phyloP scores from a whole-genome alignment of 345 rosid species.

The Physaria fendleri region DNA sequence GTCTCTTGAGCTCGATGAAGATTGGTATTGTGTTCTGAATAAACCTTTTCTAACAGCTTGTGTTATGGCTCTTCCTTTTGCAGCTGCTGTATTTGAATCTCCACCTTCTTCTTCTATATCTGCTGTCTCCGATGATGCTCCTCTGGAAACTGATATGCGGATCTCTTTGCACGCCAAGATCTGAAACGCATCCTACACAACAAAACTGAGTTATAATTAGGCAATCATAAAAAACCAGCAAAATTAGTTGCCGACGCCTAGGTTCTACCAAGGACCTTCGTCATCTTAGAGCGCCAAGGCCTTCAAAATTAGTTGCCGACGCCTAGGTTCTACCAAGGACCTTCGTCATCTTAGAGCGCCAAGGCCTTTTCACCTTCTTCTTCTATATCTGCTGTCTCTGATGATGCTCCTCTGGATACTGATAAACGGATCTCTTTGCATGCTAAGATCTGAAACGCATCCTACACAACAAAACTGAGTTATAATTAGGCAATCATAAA shows the following conservation, averaged over 20 bases:
- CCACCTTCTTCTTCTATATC: slow-evolving; percentile 42
- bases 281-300: too few relatives aligned
- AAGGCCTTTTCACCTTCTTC: slow-evolving; percentile 32
- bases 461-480: slow-evolving; percentile 37
- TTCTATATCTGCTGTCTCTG: slow-evolving; percentile 46
- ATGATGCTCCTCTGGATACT: slow-evolving; percentile 44
- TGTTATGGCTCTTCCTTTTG: slow-evolving; percentile 80
- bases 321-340: too few relatives aligned
- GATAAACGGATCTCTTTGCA: slow-evolving; percentile 81
- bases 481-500: background rate
- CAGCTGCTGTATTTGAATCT: slow-evolving; percentile 42
- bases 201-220: background rate
- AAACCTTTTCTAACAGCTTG: slow-evolving; percentile 88
- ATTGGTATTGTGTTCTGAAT: slow-evolving; percentile 93
- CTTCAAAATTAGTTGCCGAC: too few relatives aligned
- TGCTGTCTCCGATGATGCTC: slow-evolving; percentile 45
- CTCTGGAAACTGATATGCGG: slow-evolving; percentile 49
- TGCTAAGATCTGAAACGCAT: slow-evolving; percentile 72
- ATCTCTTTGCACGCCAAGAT: slow-evolving; percentile 89
- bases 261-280: too few relatives aligned
- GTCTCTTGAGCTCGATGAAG: slow-evolving; percentile 86
- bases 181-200: slow-evolving; percentile 73
- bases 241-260: too few relatives aligned
- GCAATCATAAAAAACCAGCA: too few relatives aligned
- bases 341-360: too few relatives aligned